phyloP scores from a whole-genome alignment of 306 rosid species.

The Mucuna pruriens region DNA sequence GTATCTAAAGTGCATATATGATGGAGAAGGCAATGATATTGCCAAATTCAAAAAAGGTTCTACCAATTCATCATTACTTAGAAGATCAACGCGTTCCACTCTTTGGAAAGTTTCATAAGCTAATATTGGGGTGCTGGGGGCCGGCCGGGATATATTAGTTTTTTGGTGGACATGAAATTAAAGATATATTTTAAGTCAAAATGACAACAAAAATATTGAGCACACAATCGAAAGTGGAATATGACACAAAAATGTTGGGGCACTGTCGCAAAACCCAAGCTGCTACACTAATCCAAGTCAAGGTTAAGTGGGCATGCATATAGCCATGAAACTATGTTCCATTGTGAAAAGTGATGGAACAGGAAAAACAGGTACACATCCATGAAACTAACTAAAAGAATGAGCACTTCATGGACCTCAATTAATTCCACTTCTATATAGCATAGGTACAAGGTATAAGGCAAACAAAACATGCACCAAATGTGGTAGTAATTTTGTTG shows the following conservation, averaged over 20 bases:
- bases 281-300: constrained; percentile 48
- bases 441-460: background rate
- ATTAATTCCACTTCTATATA: background rate
- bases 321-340: constrained; percentile 52
- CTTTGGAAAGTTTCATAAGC: constrained; percentile 31
- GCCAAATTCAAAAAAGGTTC: constrained; percentile 55
- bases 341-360: constrained; percentile 25
- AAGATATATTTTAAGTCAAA: constrained; percentile 20
- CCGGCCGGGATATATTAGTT: background rate
- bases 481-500: constrained; percentile 47
- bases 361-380: constrained; percentile 18
- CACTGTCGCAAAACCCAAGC: constrained; percentile 37
- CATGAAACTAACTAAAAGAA: constrained; percentile 38
- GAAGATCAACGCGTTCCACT: constrained; percentile 43
- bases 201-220: constrained; percentile 35
- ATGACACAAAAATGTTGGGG: constrained; percentile 51
- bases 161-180: constrained; percentile 35
- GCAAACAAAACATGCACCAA: constrained; percentile 44
- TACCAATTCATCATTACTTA: constrained; percentile 40
- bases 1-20: constrained; percentile 21
- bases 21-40: constrained; percentile 26
- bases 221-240: constrained; percentile 60
- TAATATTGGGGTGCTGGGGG: constrained; percentile 11
- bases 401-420: background rate
- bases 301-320: constrained; percentile 49